Percentiles rank a stretch among this genome's conserved stretches.
Conservation (phyloP, 306 rosid species). For the Acacia confusa region DNA sequence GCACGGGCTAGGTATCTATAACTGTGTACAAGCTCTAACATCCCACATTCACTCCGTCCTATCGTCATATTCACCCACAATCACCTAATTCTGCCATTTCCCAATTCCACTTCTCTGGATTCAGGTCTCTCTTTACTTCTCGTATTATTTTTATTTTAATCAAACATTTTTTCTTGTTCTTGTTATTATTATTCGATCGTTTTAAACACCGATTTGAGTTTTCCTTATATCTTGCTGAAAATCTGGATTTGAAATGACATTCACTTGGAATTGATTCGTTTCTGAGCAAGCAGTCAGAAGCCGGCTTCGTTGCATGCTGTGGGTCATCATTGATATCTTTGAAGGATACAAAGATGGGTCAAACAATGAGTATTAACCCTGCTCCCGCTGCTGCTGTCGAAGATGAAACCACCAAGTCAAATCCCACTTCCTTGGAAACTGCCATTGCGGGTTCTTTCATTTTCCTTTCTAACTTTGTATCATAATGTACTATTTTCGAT, state of each 20-base stretch:
- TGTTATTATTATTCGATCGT: background rate
- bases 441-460: conserved; percentile 52
- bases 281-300: background rate
- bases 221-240: background rate
- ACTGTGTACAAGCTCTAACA: background rate
- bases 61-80: background rate
- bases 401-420: conserved; percentile 22
- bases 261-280: background rate
- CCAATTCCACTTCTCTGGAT: background rate
- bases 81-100: background rate
- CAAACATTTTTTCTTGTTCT: background rate
- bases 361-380: conserved; percentile 40
- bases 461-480: background rate
- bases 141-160: background rate
- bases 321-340: background rate
- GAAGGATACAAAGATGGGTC: conserved; percentile 42
- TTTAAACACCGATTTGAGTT: background rate
- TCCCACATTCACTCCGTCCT: background rate
- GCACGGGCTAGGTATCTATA: background rate
- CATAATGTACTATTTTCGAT: background rate
- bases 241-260: background rate
- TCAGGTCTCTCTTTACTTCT: background rate
- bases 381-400: conserved; percentile 27
- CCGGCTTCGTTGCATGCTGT: background rate
- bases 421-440: conserved; percentile 52